A percentile compares a stretch with the other conserved stretches of the same genome.
These are phyloP conservation scores for Arctium minus DNA, from an alignment of 129 eudicot species.

Conservation along the genomic window DNA sequence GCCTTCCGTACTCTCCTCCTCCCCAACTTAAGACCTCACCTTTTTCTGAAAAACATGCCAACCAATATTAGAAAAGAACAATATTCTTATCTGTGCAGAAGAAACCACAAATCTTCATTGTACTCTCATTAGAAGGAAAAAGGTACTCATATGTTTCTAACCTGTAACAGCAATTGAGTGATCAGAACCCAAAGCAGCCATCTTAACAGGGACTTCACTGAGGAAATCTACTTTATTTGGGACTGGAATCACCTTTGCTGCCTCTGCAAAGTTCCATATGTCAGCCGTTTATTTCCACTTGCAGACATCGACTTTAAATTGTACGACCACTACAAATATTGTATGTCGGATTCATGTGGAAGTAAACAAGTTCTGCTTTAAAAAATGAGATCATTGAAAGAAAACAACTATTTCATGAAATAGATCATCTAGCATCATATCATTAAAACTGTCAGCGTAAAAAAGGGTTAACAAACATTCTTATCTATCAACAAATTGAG, in stretches of 20 bases:
- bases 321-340: conserved; percentile 4
- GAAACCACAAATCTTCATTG: not conserved
- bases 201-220: conserved; percentile 55
- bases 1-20: conserved; percentile 86
- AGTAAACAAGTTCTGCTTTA: not conserved
- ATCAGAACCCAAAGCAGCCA: conserved; percentile 71
- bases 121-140: not conserved
- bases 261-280: conserved; percentile 46
- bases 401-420: not conserved
- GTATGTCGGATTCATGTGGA: not conserved
- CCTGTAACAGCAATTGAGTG: conserved; percentile 97
- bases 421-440: not conserved
- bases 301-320: conserved; percentile 2
- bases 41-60: conserved; percentile 43
- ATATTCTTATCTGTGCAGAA: not conserved
- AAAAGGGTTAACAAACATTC: not conserved
- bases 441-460: not conserved
- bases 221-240: conserved; percentile 72
- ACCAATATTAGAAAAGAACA: not conserved
- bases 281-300: conserved; percentile 1
- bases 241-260: conserved; percentile 47
- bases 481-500: not conserved
- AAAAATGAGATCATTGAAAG: not conserved
- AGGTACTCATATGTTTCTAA: conserved; percentile 12
- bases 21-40: conserved; percentile 97